Percentiles rank a stretch among this genome's conserved stretches.
phyloP scores from a whole-genome alignment of 805 yeast genomes.

The Lipomyces sp. region DNA sequence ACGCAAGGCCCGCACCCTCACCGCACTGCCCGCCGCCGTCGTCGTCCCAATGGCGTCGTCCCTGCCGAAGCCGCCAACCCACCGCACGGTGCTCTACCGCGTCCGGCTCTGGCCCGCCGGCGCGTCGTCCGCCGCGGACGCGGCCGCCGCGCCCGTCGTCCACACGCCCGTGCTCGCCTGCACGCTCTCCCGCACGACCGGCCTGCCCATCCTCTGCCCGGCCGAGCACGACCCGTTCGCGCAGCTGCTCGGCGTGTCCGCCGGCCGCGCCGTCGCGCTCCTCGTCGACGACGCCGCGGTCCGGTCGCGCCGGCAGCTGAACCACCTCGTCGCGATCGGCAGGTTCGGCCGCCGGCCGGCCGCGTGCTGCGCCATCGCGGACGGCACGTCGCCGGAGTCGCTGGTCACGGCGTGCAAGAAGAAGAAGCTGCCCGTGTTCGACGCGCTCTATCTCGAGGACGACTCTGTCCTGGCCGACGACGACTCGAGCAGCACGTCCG shows the following conservation, averaged over 20 bases:
- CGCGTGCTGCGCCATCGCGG: conserved; percentile 4
- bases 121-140: not conserved
- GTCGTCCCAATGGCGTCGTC: no score
- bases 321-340: conserved; percentile 24
- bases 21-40: no score
- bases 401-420: conserved; percentile 1
- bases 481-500: not conserved
- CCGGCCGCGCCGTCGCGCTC: conserved; percentile 16
- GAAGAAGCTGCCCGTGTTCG: conserved; percentile 13
- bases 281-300: conserved; percentile 20
- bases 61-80: conserved; percentile 8
- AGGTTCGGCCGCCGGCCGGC: conserved; percentile 20
- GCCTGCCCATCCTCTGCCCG: conserved; percentile 17
- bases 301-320: conserved; percentile 23
- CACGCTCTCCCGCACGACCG: conserved; percentile 23
- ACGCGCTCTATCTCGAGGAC: conserved; percentile 13
- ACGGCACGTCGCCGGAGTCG: not conserved
- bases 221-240: conserved; percentile 15
- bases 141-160: conserved; percentile 4
- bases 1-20: no score
- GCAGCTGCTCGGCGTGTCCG: conserved; percentile 7
- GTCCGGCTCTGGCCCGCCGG: conserved; percentile 13
- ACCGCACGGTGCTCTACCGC: conserved; percentile 21
- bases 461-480: not conserved
- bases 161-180: conserved; percentile 17